phyloP scores from a whole-genome alignment of 2,329 filamentous ascomycete genomes.

The Alternaria postmessia region DNA sequence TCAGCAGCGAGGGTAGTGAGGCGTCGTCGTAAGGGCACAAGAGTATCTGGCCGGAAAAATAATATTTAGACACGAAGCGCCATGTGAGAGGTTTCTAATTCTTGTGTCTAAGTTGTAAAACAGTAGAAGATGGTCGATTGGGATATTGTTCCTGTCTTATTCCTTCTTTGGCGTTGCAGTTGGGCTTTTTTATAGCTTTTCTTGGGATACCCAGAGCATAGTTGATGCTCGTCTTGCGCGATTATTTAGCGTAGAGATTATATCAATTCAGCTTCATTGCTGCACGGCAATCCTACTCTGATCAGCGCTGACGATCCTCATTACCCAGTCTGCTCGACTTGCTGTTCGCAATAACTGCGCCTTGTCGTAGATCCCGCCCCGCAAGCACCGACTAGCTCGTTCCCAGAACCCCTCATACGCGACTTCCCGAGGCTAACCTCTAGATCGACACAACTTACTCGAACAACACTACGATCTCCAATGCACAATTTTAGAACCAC shows the following conservation, averaged over 20 bases:
- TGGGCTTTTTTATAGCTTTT: slow-evolving; percentile 13
- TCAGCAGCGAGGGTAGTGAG: slow-evolving; percentile 45
- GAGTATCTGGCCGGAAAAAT: neutral
- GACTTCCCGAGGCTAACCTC: slow-evolving; percentile 33
- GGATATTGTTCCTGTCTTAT: neutral
- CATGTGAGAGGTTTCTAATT: slow-evolving; percentile 1
- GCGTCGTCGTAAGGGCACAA: slow-evolving; percentile 4
- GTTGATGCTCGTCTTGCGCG: slow-evolving; percentile 16
- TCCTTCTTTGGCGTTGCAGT: slow-evolving; percentile 5
- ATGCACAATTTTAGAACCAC: neutral
- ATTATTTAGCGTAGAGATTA: slow-evolving; percentile 11
- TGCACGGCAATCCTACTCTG: neutral
- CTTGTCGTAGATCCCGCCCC: slow-evolving; percentile 7
- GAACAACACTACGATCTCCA: neutral
- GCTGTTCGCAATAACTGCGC: neutral
- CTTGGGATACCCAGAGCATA: slow-evolving; percentile 22
- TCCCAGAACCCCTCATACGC: slow-evolving; percentile 1
- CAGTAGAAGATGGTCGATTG: slow-evolving; percentile 4
- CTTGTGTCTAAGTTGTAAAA: slow-evolving; percentile 5
- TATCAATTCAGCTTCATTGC: slow-evolving; percentile 7
- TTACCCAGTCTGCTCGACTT: neutral
- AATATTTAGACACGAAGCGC: neutral
- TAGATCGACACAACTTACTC: slow-evolving; percentile 24
- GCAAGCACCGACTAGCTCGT: slow-evolving; percentile 16
- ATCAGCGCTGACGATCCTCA: neutral